Base-by-base conservation (phyloP, 495 filamentous ascomycete species). In the Penicillium bialowiezense region DNA sequence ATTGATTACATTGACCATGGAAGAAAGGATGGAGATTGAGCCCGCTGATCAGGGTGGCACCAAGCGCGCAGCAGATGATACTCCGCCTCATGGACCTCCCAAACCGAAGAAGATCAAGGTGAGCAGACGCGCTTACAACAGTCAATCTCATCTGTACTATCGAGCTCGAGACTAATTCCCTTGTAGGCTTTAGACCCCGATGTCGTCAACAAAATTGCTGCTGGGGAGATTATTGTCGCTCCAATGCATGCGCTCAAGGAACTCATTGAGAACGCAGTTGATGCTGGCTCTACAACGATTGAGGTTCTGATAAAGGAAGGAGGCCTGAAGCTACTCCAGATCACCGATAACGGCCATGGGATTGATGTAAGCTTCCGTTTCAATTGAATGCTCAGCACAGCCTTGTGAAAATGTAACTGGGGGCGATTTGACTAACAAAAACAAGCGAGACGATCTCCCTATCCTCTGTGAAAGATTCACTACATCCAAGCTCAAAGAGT, bases 181-280 rank as follows among this genome's bases (percentile, higher is more conserved):
- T 18, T 13, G 13, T 39, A 96, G 89, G 86, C 91, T 21, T 81
- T 99, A 14, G 88, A 96, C 63, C 86, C 88, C 60, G 90, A 96
- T 75, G 95, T 99, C 33, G 89, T 97, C 48, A 97, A 97, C 73
- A 97, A 97, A 71, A 99, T 99, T 57, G 95, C 95, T 7, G 95
- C 95, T n/a, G 95, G 95, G 13, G 95, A 99, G 64, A 99, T 97
- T 52, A 97, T 99, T 43, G 90, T 97, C 42, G 93, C 95, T 9
- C 95, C 95, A 18, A 91, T 97, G 50, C 90, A 99, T 64, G 95
- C 95, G 15, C 70, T 99, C 24, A 99, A 99, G 72, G 95, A 99
- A 67, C 73, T 99, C 38, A 95, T 97, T 10, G 95, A 99, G 60
- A 99, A 99, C 56, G 84, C 95, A 7, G 95, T 99, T 28, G 95